These are phyloP conservation scores for Striga asiatica DNA, from an alignment of 257 asterid genomes.

Conservation along the genomic window DNA sequence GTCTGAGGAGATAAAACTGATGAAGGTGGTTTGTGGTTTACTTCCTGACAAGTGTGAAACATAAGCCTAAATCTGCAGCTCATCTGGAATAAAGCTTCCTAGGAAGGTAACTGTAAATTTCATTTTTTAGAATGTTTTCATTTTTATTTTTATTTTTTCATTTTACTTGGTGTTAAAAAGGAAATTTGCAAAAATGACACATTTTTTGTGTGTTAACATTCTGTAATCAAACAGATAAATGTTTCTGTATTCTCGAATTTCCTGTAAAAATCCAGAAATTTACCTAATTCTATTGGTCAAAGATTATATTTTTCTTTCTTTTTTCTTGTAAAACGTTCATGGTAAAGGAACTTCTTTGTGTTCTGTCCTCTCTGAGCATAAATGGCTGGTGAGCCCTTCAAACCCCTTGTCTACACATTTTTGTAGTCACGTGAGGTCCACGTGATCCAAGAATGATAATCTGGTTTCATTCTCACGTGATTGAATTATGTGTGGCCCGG, in stretches of 20 bases:
- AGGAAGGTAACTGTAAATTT: conserved; percentile 24
- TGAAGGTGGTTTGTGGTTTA: conserved; percentile 11
- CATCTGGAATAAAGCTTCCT: conserved; percentile 5
- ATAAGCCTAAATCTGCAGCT: conserved; percentile 13
- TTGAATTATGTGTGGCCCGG: conserved; percentile 15
- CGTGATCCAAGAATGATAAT: conserved; percentile 17
- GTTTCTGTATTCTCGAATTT: neutral
- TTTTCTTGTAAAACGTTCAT: neutral
- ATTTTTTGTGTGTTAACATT: too few relatives aligned
- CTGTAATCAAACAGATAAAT: too few relatives aligned
- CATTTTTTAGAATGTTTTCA: neutral
- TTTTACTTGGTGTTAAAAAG: neutral
- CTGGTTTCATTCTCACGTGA: conserved; percentile 20
- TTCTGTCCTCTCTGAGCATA: neutral
- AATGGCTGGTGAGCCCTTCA: neutral
- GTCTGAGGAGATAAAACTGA: conserved; percentile 5
- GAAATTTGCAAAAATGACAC: too few relatives aligned
- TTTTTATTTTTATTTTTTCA: too few relatives aligned
- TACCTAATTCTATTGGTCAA: conserved; percentile 4
- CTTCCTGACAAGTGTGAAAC: conserved; percentile 5
- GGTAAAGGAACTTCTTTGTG: neutral
- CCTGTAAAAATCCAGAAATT: conserved; percentile 4
- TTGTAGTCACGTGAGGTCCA: conserved; percentile 28
- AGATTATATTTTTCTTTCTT: neutral
- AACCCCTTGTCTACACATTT: neutral